Base-by-base conservation (phyloP, 345 rosid species). In the Mercurialis annua region DNA sequence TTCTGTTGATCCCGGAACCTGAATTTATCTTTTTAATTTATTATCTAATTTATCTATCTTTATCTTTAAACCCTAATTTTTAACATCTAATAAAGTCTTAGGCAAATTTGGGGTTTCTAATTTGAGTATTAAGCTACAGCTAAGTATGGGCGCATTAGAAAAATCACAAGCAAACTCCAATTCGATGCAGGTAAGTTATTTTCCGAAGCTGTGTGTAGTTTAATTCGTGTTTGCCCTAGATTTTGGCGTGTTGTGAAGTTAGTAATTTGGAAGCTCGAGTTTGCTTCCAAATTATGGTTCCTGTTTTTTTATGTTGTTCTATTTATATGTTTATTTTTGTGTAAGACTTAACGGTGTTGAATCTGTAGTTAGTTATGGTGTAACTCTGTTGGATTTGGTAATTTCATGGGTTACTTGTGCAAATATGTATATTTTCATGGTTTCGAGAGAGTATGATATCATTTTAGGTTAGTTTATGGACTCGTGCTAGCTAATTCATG, bases 91-190 rank as follows among this genome's bases (percentile, higher is more conserved):
- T 68, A 47, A 29, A 33, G 43, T 58, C 66, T 24, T 17, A 29
- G 67, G 69, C 55, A 65, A 67, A 47, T 68, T 68, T 70, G 59
- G 59, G 76, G 50, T 70, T 66, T 66, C 73, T n/a, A 70, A 59
- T 68, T 79, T 69, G 78, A 71, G 63, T 64, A 53, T 71, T 55
- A 76, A 64, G 71, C 42, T 76, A 44, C 70, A 76, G 78, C 69
- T 70, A 80, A 70, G 8, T 71, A 94, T 94, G 99, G 97, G 91
- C 83, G 89, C 84, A 30, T 88, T 74, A 51, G 99, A 90, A 71
- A 94, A 89, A 78, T 83, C 90, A 10, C 89, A 86, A 76, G 67
- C 88, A 40, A 84, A 80, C 73, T 69, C 89, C 70, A 89, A 86
- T 81, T 74, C 96, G 85, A 78, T 94, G 96, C 97, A 92, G 96